Percentiles rank a stretch among this genome's conserved stretches.
Evolutionary conservation across 2,329 filamentous ascomycete genomes (phyloP).

Genomic region (Verticillium isaacii): DNA sequence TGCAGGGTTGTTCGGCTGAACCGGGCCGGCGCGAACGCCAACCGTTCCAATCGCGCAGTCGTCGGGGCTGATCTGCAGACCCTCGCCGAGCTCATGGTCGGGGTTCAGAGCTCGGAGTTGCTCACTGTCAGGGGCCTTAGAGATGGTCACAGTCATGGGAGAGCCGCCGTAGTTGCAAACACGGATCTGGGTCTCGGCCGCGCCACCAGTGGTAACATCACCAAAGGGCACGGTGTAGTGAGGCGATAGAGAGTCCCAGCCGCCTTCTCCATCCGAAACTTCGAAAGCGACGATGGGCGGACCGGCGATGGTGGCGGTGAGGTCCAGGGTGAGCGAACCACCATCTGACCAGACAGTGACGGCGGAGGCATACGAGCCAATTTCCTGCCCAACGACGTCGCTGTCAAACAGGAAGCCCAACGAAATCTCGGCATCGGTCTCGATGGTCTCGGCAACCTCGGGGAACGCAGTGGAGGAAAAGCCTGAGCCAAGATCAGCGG

Average conservation of each 20-base stretch:
- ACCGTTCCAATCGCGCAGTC: constrained; percentile 24
- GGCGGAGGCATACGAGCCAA: constrained; percentile 20
- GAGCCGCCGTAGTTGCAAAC: constrained; percentile 32
- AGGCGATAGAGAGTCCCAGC: constrained; percentile 14
- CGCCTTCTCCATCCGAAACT: constrained; percentile 27
- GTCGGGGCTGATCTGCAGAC: constrained; percentile 23
- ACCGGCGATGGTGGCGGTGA: constrained; percentile 27
- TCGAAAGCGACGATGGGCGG: constrained; percentile 27
- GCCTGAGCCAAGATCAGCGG: constrained; percentile 22
- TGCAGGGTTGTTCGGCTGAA: constrained; percentile 22
- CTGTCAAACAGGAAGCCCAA: constrained; percentile 21
- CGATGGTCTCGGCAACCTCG: constrained; percentile 20
- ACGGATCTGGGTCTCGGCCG: constrained; percentile 22
- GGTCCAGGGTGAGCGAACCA: constrained; percentile 23
- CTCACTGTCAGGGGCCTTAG: constrained; percentile 25
- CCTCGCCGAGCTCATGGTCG: constrained; percentile 25
- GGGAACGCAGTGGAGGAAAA: constrained; percentile 25
- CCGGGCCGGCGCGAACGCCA: constrained; percentile 21
- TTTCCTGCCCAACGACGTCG: constrained; percentile 14
- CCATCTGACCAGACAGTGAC: constrained; percentile 30
- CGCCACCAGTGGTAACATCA: constrained; percentile 22
- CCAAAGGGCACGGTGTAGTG: constrained; percentile 23
- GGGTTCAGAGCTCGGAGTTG: constrained; percentile 27
- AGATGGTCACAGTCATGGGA: constrained; percentile 29
- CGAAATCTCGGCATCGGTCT: constrained; percentile 21